Conservation (phyloP, 78 protist genomes). For the Tieghemostelium lacteum region DNA sequence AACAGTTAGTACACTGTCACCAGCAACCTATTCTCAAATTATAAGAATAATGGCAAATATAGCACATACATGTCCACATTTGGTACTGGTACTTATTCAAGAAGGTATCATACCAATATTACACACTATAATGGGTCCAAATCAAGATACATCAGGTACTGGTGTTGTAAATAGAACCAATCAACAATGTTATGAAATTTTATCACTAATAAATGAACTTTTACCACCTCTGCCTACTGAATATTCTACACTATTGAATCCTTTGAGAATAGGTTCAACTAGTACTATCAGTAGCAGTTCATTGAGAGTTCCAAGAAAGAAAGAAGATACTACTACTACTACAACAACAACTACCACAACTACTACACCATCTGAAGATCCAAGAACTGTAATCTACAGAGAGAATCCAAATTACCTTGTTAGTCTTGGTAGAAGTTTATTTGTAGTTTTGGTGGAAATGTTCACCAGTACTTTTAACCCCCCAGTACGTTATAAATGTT, state of each 20-base stretch:
- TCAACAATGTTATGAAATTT: slow-evolving; percentile 63
- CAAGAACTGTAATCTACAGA: slow-evolving; percentile 38
- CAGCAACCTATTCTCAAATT: slow-evolving; percentile 64
- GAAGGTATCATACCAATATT: slow-evolving; percentile 54
- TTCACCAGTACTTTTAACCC: slow-evolving; percentile 77
- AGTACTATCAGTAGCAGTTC: background rate
- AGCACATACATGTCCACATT: slow-evolving; percentile 55
- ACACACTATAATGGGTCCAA: slow-evolving; percentile 22
- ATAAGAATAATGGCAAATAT: slow-evolving; percentile 55
- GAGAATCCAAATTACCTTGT: slow-evolving; percentile 39
- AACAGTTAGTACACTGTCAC: slow-evolving; percentile 20
- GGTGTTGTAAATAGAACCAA: slow-evolving; percentile 15
- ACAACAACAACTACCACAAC: background rate
- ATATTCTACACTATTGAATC: slow-evolving; percentile 13
- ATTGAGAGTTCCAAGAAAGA: background rate
- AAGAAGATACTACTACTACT: background rate
- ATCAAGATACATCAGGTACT: background rate
- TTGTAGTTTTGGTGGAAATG: slow-evolving; percentile 65
- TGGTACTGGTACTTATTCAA: background rate
- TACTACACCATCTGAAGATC: slow-evolving; percentile 24
- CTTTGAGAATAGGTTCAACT: background rate
- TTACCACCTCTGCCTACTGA: slow-evolving; percentile 76
- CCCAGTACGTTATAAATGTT: slow-evolving; percentile 70
- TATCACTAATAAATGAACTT: slow-evolving; percentile 73
- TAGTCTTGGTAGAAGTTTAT: slow-evolving; percentile 35